Evolutionary conservation across 2,329 filamentous ascomycete genomes (phyloP).

Genomic region (Ceratocystiopsis brevicomis): DNA sequence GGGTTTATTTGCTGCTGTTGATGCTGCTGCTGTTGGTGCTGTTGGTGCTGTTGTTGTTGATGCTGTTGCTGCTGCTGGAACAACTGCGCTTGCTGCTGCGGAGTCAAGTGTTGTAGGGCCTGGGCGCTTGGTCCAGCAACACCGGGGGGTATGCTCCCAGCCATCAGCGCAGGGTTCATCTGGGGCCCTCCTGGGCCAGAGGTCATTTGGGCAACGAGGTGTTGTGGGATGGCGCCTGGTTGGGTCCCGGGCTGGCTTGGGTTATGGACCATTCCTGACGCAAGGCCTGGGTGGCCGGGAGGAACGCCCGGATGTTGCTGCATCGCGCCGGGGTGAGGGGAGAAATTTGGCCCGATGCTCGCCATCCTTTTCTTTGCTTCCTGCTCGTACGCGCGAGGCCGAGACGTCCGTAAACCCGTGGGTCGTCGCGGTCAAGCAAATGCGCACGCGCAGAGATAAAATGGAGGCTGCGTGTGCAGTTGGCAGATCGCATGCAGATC

Average conservation of each 20-base stretch:
- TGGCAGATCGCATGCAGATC: no score
- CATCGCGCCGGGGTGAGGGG: constrained; percentile 52
- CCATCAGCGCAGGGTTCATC: constrained; percentile 60
- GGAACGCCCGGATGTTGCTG: constrained; percentile 50
- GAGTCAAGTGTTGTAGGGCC: constrained; percentile 53
- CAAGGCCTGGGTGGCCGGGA: constrained; percentile 41
- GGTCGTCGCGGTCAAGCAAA: background rate
- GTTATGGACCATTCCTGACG: constrained; percentile 44
- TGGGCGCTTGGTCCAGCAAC: constrained; percentile 41
- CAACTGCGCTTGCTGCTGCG: constrained; percentile 36
- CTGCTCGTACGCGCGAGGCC: background rate
- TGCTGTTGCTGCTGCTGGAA: constrained; percentile 30
- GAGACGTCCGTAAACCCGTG: background rate
- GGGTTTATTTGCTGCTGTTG: no score
- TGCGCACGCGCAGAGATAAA: background rate
- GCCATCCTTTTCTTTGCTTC: constrained; percentile 42
- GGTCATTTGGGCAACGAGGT: constrained; percentile 45
- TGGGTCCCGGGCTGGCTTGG: constrained; percentile 46
- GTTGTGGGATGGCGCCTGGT: constrained; percentile 45
- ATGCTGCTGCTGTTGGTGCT: constrained; percentile 10
- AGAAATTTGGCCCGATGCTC: constrained; percentile 43
- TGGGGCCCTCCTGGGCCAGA: constrained; percentile 53
- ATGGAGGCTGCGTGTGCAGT: no score
- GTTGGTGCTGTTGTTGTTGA: constrained; percentile 11
- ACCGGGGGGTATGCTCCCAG: constrained; percentile 48